Percentiles rank a stretch among this genome's conserved stretches.
Evolutionary conservation across 441 rosid genomes (phyloP).

Genomic region (Cnidoscolus chayamansa): DNA sequence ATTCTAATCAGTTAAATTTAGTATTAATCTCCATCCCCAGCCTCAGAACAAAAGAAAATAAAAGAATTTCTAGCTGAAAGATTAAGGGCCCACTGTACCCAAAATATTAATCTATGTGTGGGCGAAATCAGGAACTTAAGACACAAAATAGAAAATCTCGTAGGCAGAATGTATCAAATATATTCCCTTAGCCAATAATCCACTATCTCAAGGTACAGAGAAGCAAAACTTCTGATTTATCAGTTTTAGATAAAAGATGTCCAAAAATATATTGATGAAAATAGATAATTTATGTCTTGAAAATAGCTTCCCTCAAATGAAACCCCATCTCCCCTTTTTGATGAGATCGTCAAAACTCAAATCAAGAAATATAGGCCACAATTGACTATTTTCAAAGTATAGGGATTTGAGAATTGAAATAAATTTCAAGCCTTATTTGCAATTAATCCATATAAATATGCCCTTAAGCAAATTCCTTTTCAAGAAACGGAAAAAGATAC

Average conservation of each 20-base stretch:
- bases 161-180: not conserved
- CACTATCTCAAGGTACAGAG: not conserved
- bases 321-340: no score
- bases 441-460: no score
- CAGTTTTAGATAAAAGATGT: not conserved
- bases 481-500: slow-evolving; percentile 22
- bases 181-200: not conserved
- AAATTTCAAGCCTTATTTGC: no score
- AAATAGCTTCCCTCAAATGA: not conserved
- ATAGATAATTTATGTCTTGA: not conserved
- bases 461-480: not conserved
- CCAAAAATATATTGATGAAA: not conserved
- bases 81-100: not conserved
- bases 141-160: not conserved
- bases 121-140: not conserved
- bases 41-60: not conserved
- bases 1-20: not conserved
- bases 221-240: not conserved
- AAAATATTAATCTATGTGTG: not conserved
- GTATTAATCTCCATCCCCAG: not conserved
- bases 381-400: no score
- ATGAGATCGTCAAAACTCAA: no score
- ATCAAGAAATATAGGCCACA: no score
- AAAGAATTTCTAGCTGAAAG: not conserved
- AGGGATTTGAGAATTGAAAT: no score